A percentile compares a stretch with the other conserved stretches of the same genome.
phyloP scores from a whole-genome alignment of 2,329 filamentous ascomycete genomes.

The Xylariaceae sp. region DNA sequence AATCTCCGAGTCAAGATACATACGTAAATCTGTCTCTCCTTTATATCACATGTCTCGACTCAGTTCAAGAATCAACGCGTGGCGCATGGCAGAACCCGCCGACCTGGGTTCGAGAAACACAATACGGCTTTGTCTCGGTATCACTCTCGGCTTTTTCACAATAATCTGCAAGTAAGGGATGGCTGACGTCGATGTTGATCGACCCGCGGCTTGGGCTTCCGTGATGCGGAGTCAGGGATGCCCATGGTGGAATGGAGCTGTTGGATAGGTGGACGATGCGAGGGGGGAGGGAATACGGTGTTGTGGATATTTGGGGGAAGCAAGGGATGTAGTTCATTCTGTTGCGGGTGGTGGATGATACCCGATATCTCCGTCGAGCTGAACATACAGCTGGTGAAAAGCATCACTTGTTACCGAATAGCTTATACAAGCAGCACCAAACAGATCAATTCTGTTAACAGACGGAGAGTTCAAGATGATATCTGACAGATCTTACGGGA shows the following conservation, averaged over 20 bases:
- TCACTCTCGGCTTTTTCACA: not conserved
- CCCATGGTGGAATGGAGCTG: not conserved
- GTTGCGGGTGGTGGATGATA: not conserved
- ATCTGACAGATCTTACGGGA: constrained; percentile 25
- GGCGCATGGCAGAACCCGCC: constrained; percentile 1
- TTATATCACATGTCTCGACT: too few relatives aligned
- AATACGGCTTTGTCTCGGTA: constrained; percentile 2
- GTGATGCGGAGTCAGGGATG: not conserved
- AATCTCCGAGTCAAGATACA: constrained; percentile 3
- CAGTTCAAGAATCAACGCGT: not conserved
- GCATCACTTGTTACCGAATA: not conserved
- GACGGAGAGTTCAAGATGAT: constrained; percentile 20
- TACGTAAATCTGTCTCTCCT: constrained; percentile 10
- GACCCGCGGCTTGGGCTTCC: too few relatives aligned
- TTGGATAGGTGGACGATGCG: not conserved
- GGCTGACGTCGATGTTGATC: not conserved
- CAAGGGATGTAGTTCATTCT: not conserved
- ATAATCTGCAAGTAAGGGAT: not conserved
- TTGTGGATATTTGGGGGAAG: not conserved
- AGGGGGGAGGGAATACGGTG: not conserved
- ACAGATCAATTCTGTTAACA: too few relatives aligned
- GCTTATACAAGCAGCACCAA: too few relatives aligned
- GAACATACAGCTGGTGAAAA: not conserved
- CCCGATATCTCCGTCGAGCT: not conserved
- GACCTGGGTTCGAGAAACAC: constrained; percentile 8